Base-by-base conservation (phyloP, 495 filamentous ascomycete genomes). In the Poronia punctata region DNA sequence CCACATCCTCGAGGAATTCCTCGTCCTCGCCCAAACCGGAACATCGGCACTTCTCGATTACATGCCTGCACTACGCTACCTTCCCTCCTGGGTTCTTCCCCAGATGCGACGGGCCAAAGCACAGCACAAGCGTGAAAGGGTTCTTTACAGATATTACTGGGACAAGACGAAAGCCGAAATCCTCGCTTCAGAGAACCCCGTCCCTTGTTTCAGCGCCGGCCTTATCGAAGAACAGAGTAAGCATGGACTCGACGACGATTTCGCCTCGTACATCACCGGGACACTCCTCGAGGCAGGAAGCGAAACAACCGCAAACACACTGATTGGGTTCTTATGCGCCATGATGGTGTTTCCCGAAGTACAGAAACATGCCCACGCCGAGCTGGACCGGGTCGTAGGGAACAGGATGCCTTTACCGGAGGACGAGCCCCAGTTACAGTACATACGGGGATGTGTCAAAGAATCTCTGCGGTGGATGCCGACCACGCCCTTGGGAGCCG, bases 211-310 rank as follows among this genome's bases (percentile, higher is more conserved):
- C 15, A 22, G 33, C 11, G 15, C 24, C 2, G 33, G 33, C 3
- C 33, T 35, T 23, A n/a, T 72, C 11, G 60, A 71, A 25, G 49
- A 62, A 10, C 28, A 65, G 23, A 59, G 66, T 19, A 63, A 66
- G 38, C 8, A 52, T 12, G 45, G 48, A 1, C 59, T 71, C 34
- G 33, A 56, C 55, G 35, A 48, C 59, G 21, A 59, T 67, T 45
- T 56, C 62, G 33, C 47, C 60, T 5, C 36, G 17, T 67, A 67
- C 32, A 38, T 72, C 3, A 42, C 52, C 10, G 67, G 65, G 8
- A 47, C 39, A 5, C 30, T 58, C 8, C 64, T 68, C 44, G 65
- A 75, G 54, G 71, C 64, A 2, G 73, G 71, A 4, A 62, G 58
- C 2, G 73, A 77, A 43, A 75, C 71, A 1, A 42, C 62, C 3